phyloP scores from a whole-genome alignment of 177 flowering plant genomes.

The Vitis hybrid region DNA sequence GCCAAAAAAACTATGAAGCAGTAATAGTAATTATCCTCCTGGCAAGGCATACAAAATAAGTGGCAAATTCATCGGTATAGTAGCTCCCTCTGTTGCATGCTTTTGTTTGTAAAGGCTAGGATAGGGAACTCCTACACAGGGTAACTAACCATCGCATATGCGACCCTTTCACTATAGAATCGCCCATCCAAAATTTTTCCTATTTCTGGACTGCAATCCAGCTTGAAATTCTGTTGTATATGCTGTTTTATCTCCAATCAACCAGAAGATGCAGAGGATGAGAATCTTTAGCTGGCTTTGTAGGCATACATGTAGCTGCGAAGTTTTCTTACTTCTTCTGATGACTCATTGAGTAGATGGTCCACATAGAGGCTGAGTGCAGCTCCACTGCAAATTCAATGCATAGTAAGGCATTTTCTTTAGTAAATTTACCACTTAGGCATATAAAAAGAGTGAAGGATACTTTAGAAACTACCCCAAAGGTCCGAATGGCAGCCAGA shows the following conservation, averaged over 20 bases:
- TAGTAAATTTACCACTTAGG: background rate
- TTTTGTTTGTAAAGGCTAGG: too few relatives aligned
- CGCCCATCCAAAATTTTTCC: background rate
- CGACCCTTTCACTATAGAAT: too few relatives aligned
- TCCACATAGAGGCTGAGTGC: conserved; percentile 73
- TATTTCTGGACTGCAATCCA: background rate
- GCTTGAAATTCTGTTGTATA: background rate
- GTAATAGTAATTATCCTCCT: too few relatives aligned
- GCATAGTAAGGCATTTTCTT: background rate
- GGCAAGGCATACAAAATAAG: too few relatives aligned
- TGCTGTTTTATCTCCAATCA: background rate
- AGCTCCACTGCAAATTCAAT: conserved; percentile 61
- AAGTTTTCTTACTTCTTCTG: conserved; percentile 72
- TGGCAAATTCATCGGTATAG: too few relatives aligned
- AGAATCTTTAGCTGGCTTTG: conserved; percentile 44
- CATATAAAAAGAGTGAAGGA: background rate
- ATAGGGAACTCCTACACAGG: too few relatives aligned
- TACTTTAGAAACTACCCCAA: conserved; percentile 46
- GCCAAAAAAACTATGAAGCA: too few relatives aligned
- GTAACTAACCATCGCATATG: too few relatives aligned
- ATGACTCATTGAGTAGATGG: conserved; percentile 66
- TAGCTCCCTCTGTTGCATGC: too few relatives aligned
- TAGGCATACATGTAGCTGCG: conserved; percentile 79
- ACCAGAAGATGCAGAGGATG: background rate
- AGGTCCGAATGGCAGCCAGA: conserved; percentile 94